phyloP scores from a whole-genome alignment of 352 stramenopile genomes.

The Plasmopara muralis region DNA sequence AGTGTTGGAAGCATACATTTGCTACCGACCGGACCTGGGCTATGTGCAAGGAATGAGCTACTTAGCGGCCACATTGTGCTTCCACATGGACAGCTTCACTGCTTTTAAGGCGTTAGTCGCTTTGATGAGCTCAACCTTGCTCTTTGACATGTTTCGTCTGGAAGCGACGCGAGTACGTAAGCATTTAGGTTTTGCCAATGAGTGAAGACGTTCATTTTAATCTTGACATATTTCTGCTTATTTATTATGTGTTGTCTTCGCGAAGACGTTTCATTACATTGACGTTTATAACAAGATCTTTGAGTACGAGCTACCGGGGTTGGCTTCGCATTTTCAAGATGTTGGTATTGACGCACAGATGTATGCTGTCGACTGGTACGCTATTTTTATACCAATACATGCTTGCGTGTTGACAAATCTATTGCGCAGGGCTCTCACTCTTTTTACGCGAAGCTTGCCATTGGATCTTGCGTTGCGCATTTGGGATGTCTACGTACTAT shows the following conservation, averaged over 20 bases:
- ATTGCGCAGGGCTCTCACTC: conserved; percentile 53
- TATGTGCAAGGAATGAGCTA: conserved; percentile 88
- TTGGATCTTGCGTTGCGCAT: conserved; percentile 66
- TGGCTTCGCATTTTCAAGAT: conserved; percentile 62
- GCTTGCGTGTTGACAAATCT: background rate
- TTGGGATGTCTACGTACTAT: conserved; percentile 78
- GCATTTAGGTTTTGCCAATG: background rate
- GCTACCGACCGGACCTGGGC: conserved; percentile 76
- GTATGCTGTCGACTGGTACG: conserved; percentile 81
- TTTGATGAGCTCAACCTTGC: conserved; percentile 73
- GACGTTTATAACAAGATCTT: conserved; percentile 70
- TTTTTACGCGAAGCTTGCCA: conserved; percentile 74
- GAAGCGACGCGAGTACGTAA: conserved; percentile 65
- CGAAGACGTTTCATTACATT: conserved; percentile 83
- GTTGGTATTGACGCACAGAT: conserved; percentile 78
- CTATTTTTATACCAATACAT: background rate
- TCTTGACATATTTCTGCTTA: no score
- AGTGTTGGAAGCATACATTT: conserved; percentile 82
- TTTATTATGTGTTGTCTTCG: conserved; percentile 4
- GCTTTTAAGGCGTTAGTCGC: conserved; percentile 80
- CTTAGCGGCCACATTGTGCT: conserved; percentile 71
- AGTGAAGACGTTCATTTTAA: background rate
- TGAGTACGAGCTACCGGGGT: conserved; percentile 62
- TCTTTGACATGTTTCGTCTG: conserved; percentile 87
- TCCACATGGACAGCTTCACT: conserved; percentile 86